phyloP scores from a whole-genome alignment of 371 early-diverging fungal genomes.

The Mortierella sp. region DNA sequence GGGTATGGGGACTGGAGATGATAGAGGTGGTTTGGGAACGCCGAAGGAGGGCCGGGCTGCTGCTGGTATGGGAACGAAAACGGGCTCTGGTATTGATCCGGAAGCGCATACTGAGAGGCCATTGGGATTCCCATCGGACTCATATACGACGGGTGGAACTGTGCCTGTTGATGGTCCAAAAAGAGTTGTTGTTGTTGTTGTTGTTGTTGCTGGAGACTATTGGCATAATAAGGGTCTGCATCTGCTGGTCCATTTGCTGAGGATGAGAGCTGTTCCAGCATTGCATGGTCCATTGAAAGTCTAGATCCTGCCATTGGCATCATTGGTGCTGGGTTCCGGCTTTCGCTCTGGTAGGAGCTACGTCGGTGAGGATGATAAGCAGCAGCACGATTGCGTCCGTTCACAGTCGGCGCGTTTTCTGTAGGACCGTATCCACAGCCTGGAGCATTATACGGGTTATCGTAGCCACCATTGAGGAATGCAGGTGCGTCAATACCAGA shows the following conservation, averaged over 20 bases:
- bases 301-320: neutral
- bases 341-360: slow-evolving; percentile 11
- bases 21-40: neutral
- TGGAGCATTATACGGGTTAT: too few relatives aligned
- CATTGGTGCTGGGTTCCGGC: neutral
- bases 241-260: neutral
- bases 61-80: neutral
- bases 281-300: slow-evolving; percentile 8
- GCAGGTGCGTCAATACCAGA: too few relatives aligned
- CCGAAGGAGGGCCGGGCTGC: slow-evolving; percentile 1
- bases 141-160: neutral
- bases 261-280: slow-evolving; percentile 1
- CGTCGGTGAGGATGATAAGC: slow-evolving; percentile 11
- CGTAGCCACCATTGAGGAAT: too few relatives aligned
- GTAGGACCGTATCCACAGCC: too few relatives aligned
- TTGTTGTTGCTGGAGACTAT: slow-evolving; percentile 3
- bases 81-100: too few relatives aligned
- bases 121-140: too few relatives aligned
- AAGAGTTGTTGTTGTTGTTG: neutral
- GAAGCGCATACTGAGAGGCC: too few relatives aligned
- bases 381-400: neutral
- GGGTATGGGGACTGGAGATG: neutral
- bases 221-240: neutral
- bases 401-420: neutral
- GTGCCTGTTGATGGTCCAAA: neutral